Conservation (phyloP, 1,139 yeast genomes). For the Neolecta irregularis region DNA sequence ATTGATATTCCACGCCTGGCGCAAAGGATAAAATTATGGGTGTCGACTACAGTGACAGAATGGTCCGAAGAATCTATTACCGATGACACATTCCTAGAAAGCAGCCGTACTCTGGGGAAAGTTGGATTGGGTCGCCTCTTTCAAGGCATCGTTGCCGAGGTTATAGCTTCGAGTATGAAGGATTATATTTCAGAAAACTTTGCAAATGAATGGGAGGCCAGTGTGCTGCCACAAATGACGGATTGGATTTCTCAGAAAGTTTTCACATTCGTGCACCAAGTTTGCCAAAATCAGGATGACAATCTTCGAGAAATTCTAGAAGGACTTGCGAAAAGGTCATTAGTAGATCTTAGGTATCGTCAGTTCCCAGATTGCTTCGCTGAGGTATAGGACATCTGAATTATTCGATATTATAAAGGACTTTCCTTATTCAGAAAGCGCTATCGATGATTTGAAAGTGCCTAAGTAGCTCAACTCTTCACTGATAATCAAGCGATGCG, state of each 20-base stretch:
- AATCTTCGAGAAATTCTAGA: neutral
- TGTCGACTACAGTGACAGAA: conserved; percentile 1
- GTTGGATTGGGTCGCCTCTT: conserved; percentile 1
- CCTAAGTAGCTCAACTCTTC: neutral
- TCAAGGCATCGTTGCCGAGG: neutral
- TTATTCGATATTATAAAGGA: conserved; percentile 45
- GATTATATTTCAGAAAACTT: conserved; percentile 2
- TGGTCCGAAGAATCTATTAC: conserved; percentile 4
- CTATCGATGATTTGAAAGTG: conserved; percentile 46
- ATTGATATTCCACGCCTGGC: too few species aligned
- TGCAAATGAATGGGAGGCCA: conserved; percentile 1
- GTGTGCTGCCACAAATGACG: conserved; percentile 2
- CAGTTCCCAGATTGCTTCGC: conserved; percentile 11
- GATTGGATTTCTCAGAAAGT: conserved; percentile 2
- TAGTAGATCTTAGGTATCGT: neutral
- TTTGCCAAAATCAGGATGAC: neutral
- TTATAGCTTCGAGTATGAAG: conserved; percentile 1
- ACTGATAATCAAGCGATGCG: conserved; percentile 22
- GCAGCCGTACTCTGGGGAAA: neutral
- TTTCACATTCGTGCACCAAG: neutral
- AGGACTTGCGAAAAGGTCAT: conserved; percentile 3
- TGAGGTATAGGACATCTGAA: conserved; percentile 47
- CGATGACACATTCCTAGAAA: neutral
- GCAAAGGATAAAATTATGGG: conserved; percentile 4
- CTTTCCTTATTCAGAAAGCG: conserved; percentile 44